These are phyloP conservation scores for Daldinia caldariorum DNA, from an alignment of 495 filamentous ascomycete genomes.

Conservation along the genomic window DNA sequence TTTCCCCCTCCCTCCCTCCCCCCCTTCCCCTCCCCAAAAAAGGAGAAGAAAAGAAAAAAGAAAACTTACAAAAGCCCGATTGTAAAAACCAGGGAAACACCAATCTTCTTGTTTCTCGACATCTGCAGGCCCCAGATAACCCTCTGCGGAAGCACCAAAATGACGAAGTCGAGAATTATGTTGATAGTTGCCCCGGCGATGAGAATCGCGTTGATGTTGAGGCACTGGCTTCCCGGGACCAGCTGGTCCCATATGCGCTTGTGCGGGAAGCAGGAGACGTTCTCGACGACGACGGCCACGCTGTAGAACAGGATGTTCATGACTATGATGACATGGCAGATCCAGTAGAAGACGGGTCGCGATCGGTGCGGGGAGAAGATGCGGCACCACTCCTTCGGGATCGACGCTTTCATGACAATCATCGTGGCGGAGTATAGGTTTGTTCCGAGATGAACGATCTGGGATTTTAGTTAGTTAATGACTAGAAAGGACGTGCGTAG, in stretches of 20 bases:
- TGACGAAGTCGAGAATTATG: conserved; percentile 63
- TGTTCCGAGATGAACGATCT: conserved; percentile 34
- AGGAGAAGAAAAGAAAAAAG: too few species aligned
- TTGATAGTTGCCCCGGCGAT: conserved; percentile 60
- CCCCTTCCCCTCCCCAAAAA: too few species aligned
- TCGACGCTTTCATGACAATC: conserved; percentile 42
- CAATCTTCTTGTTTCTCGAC: conserved; percentile 57
- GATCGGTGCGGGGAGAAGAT: conserved; percentile 40
- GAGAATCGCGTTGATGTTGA: conserved; percentile 59
- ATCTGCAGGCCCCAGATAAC: conserved; percentile 57
- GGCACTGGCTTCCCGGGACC: conserved; percentile 38
- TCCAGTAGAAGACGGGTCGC: conserved; percentile 37
- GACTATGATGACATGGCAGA: conserved; percentile 49
- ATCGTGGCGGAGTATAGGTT: conserved; percentile 39
- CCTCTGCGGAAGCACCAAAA: conserved; percentile 62
- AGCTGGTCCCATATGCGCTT: conserved; percentile 19
- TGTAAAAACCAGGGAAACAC: conserved; percentile 62
- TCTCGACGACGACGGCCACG: conserved; percentile 53
- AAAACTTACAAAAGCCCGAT: conserved; percentile 62
- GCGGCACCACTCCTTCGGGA: conserved; percentile 47
- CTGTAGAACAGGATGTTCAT: conserved; percentile 54
- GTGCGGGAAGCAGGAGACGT: conserved; percentile 55
- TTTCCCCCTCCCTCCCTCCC: too few species aligned
- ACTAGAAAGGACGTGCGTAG: too few species aligned
- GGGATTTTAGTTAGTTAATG: neutral